Base-by-base conservation (phyloP, 805 yeast species). In the Ogataea corticis region DNA sequence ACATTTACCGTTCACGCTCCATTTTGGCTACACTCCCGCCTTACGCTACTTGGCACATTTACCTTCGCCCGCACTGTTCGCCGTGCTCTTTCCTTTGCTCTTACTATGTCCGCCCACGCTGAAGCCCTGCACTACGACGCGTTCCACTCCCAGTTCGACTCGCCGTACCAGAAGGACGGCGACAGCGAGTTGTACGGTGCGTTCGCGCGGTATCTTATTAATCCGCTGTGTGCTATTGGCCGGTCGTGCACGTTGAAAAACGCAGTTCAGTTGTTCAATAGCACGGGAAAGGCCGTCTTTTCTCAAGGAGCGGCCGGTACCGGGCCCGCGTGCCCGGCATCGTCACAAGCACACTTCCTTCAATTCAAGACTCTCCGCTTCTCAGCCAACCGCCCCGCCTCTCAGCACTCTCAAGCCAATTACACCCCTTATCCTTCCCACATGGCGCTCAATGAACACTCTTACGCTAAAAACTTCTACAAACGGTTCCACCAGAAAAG, bases 401-500 rank as follows among this genome's bases (percentile, higher is more conserved):
- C 45, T 4, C 29, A 27, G 17, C 19, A 16, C 16, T 14, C 25
- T 2, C 23, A 7, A n/a, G 7, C 29, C 33, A 9, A 13, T 33
- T 19, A 31, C 29, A 15, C 21, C 36, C 14, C 14, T 11, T 7
- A 17, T 10, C 29, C 38, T 7, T 14, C 15, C 9, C 15, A 27
- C n/a, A 27, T 17, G 15, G 16, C 19, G 4, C 17, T 34, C 16
- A 21, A 7, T 9, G 35, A 36, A 19, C 16, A 32, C 9, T 50
- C 54, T 11, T 49, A 52, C 44, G 56, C 56, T 29, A 47, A 45
- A 40, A 32, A 23, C 25, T 52, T 52, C 34, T 52, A 44, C 36
- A 21, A 41, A 34, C 36, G 38, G 18, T 49, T 54, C 36, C 45
- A 41, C 42, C 52, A 45, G 6, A 38, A 38, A 36, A 49, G 35